phyloP scores from a whole-genome alignment of 352 stramenopile genomes.

The Globisporangium spiculum region DNA sequence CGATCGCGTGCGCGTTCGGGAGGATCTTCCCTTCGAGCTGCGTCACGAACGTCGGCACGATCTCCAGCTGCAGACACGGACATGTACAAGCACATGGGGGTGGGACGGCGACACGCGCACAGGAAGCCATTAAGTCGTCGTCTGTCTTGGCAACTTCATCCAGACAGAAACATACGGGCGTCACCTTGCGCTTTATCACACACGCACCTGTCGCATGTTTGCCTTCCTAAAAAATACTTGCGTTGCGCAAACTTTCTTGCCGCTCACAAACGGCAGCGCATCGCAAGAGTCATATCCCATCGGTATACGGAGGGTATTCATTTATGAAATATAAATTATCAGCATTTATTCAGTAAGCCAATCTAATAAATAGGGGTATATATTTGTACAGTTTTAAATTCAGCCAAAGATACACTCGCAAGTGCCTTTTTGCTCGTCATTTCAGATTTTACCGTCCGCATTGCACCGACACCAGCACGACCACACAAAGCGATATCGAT shows the following conservation, averaged over 20 bases:
- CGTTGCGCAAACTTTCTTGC: slow-evolving; percentile 4
- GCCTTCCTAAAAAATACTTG: background rate
- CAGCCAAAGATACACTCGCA: background rate
- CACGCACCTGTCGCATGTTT: slow-evolving; percentile 17
- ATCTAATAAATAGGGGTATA: background rate
- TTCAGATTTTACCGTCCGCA: background rate
- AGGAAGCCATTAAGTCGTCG: background rate
- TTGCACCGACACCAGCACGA: background rate
- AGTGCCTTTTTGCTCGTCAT: slow-evolving; percentile 4
- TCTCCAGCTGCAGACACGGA: slow-evolving; percentile 45
- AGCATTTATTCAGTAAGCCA: background rate
- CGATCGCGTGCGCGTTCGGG: slow-evolving; percentile 61
- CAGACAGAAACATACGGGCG: background rate
- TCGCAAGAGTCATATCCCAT: background rate
- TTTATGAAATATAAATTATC: background rate
- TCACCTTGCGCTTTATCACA: background rate
- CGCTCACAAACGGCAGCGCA: background rate
- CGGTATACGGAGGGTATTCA: background rate
- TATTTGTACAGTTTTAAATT: background rate
- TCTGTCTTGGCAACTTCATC: background rate
- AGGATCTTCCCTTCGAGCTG: slow-evolving; percentile 69
- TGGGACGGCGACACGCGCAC: background rate
- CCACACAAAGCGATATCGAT: background rate
- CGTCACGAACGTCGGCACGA: slow-evolving; percentile 54
- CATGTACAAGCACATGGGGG: background rate